Evolutionary conservation across 2,329 filamentous ascomycete species (phyloP).

Genomic region (Clarireedia homoeocarpa): DNA sequence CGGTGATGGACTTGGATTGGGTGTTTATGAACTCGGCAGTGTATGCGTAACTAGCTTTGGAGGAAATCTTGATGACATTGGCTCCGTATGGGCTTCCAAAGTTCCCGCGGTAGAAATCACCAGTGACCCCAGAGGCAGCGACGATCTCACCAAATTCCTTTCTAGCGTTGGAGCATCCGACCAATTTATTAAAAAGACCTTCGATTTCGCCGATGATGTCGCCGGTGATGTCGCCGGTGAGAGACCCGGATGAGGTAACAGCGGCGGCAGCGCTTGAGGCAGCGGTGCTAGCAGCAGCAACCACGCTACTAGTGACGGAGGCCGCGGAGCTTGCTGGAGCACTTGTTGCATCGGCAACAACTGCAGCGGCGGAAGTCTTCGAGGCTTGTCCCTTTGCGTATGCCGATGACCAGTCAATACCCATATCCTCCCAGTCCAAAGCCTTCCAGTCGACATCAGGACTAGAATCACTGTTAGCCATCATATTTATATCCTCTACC

Average conservation of each 20-base stretch:
- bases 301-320: constrained; percentile 1
- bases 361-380: constrained; percentile 1
- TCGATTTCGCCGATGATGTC: constrained; percentile 2
- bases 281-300: neutral
- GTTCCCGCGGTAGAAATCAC: constrained; percentile 21
- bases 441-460: constrained; percentile 16
- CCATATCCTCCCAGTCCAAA: constrained; percentile 24
- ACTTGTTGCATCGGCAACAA: neutral
- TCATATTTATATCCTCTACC: neutral
- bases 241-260: neutral
- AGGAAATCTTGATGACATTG: constrained; percentile 25
- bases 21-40: constrained; percentile 25
- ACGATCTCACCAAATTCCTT: constrained; percentile 16
- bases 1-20: constrained; percentile 14
- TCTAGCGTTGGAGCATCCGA: constrained; percentile 20
- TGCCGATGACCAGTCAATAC: constrained; percentile 24
- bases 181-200: constrained; percentile 12
- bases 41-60: constrained; percentile 16
- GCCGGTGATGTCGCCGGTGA: constrained; percentile 5
- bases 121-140: neutral
- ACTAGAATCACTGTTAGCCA: constrained; percentile 2
- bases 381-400: constrained; percentile 17
- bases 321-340: neutral
- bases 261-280: constrained; percentile 3
- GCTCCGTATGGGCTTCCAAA: constrained; percentile 23